phyloP scores from a whole-genome alignment of 345 rosid genomes.

The Iberis pinnata region DNA sequence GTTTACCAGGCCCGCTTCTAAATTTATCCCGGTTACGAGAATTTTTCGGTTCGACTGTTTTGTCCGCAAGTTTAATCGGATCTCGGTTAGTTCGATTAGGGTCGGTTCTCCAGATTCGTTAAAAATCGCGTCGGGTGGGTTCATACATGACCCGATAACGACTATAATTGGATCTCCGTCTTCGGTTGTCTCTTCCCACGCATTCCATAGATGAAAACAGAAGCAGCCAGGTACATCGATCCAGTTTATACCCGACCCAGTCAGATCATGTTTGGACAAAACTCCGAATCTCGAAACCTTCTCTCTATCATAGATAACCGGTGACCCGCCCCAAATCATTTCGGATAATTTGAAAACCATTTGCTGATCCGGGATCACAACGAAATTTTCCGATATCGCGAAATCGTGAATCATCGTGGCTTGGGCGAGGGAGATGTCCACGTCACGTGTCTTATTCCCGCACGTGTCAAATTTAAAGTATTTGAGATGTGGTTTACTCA shows the following conservation, averaged over 20 bases:
- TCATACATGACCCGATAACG: slow-evolving; percentile 67
- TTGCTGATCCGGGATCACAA: slow-evolving; percentile 67
- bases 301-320: slow-evolving; percentile 41
- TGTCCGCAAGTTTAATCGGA: slow-evolving; percentile 48
- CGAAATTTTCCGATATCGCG: slow-evolving; percentile 46
- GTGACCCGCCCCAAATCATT: slow-evolving; percentile 73
- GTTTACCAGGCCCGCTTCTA: slow-evolving; percentile 66
- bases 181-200: slow-evolving; percentile 56
- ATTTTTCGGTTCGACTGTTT: slow-evolving; percentile 37
- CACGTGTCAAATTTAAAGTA: slow-evolving; percentile 44
- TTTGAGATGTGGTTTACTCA: slow-evolving; percentile 47
- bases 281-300: slow-evolving; percentile 54
- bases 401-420: slow-evolving; percentile 78
- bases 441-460: slow-evolving; percentile 47
- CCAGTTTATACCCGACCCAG: slow-evolving; percentile 46
- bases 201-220: slow-evolving; percentile 71
- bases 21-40: slow-evolving; percentile 38
- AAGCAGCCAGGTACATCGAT: slow-evolving; percentile 49
- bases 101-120: slow-evolving; percentile 33
- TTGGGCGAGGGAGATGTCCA: slow-evolving; percentile 36
- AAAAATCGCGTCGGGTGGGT: slow-evolving; percentile 62
- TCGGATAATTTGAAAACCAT: slow-evolving; percentile 61
- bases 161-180: slow-evolving; percentile 36
- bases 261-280: slow-evolving; percentile 34
- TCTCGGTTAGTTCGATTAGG: slow-evolving; percentile 42